These are phyloP conservation scores for Diplodia seriata DNA, from an alignment of 2,329 filamentous ascomycete species.

Conservation along the genomic window DNA sequence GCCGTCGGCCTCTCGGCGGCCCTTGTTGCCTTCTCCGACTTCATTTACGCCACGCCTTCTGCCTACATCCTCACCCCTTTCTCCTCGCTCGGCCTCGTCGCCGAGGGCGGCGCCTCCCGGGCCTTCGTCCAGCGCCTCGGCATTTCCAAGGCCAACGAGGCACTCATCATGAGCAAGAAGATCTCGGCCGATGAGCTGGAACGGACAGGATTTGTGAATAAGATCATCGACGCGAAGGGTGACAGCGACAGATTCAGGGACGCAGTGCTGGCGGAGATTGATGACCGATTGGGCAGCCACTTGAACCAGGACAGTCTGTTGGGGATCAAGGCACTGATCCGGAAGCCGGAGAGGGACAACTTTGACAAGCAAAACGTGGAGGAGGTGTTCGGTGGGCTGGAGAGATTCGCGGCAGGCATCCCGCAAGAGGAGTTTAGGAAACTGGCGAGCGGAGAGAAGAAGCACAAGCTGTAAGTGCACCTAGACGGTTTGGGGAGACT, in stretches of 20 bases:
- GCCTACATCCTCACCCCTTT: slow-evolving; percentile 92
- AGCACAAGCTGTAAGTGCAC: slow-evolving; percentile 76
- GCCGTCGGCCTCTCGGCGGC: slow-evolving; percentile 88
- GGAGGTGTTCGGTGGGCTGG: slow-evolving; percentile 86
- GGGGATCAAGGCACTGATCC: slow-evolving; percentile 84
- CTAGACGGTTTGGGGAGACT: neutral
- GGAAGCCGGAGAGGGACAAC: slow-evolving; percentile 72
- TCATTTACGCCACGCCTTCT: slow-evolving; percentile 84
- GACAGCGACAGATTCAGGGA: slow-evolving; percentile 73
- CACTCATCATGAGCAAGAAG: slow-evolving; percentile 85
- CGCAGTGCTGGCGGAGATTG: slow-evolving; percentile 78
- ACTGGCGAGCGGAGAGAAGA: slow-evolving; percentile 86
- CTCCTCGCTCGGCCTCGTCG: slow-evolving; percentile 84
- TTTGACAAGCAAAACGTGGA: slow-evolving; percentile 79
- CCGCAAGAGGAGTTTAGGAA: slow-evolving; percentile 90
- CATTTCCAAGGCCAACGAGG: slow-evolving; percentile 84
- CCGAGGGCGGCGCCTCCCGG: slow-evolving; percentile 82
- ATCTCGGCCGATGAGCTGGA: slow-evolving; percentile 77
- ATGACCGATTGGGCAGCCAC: slow-evolving; percentile 80
- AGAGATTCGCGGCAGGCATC: slow-evolving; percentile 78
- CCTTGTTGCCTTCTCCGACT: slow-evolving; percentile 82
- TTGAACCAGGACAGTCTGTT: slow-evolving; percentile 79
- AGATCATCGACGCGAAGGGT: slow-evolving; percentile 69
- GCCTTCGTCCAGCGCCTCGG: slow-evolving; percentile 84
- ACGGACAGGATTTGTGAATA: slow-evolving; percentile 82